Conservation (phyloP, 1,284 basidiomycete species). For the Cerioporus squamosus region DNA sequence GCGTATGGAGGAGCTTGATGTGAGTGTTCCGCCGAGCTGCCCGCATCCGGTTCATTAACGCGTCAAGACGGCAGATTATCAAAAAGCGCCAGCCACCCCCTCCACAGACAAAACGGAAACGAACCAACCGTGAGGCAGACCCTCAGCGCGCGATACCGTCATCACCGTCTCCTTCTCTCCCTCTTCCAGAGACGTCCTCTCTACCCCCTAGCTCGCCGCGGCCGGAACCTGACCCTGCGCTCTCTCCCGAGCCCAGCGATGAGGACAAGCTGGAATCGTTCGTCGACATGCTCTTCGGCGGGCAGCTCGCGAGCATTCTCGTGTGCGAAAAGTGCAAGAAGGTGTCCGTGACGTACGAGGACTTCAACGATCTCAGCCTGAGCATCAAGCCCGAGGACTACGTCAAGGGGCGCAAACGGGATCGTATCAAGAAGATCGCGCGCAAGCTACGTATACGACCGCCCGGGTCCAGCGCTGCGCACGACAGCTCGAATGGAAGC, state of each 20-base stretch:
- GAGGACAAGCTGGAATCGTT: constrained; percentile 69
- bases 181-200: constrained; percentile 1
- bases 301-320: constrained; percentile 85
- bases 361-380: constrained; percentile 92
- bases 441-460: constrained; percentile 53
- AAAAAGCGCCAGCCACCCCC: constrained; percentile 70
- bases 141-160: constrained; percentile 9
- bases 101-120: constrained; percentile 41
- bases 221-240: not conserved
- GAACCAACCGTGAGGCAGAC: constrained; percentile 18
- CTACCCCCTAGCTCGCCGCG: not conserved
- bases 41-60: too few species aligned
- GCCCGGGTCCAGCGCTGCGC: constrained; percentile 9
- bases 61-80: constrained; percentile 58
- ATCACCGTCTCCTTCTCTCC: constrained; percentile 6
- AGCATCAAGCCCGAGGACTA: constrained; percentile 85
- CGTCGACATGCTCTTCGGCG: constrained; percentile 89
- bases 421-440: constrained; percentile 74
- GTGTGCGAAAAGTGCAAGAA: constrained; percentile 94
- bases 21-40: constrained; percentile 42
- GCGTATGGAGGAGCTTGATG: constrained; percentile 94
- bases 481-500: constrained; percentile 10
- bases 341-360: constrained; percentile 90
- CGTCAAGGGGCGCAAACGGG: constrained; percentile 65
- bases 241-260: constrained; percentile 26